Evolutionary conservation across 257 asterid genomes (phyloP).

Genomic region (Cruciata laevipes): DNA sequence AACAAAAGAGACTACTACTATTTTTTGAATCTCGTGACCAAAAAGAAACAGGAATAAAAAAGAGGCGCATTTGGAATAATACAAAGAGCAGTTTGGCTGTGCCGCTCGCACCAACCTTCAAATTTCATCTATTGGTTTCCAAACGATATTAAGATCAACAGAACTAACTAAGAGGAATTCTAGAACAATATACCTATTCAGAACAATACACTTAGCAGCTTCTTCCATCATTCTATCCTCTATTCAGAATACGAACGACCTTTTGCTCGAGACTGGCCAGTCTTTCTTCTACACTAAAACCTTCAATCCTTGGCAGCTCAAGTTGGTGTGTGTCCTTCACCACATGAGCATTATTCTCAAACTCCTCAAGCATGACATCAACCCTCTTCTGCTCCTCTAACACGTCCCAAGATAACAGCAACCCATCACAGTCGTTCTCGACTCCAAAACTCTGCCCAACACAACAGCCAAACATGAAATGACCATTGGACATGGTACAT

Average conservation of each 20-base stretch:
- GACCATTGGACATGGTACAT: neutral
- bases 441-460: neutral
- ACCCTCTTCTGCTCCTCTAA: neutral
- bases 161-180: no score
- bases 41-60: neutral
- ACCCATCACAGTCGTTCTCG: neutral
- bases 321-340: neutral
- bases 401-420: neutral
- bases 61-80: no score
- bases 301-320: neutral
- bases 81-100: neutral
- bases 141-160: neutral
- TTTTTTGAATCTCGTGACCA: no score
- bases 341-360: neutral
- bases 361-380: constrained; percentile 6
- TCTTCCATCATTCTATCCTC: neutral
- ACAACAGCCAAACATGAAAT: neutral
- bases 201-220: neutral
- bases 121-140: neutral
- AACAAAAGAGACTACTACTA: no score
- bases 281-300: neutral
- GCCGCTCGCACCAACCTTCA: neutral
- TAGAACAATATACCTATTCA: no score
- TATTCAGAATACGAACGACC: neutral
- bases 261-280: neutral